These are phyloP conservation scores for Leucoagaricus sp. DNA, from an alignment of 1,284 basidiomycete genomes.

Conservation along the genomic window DNA sequence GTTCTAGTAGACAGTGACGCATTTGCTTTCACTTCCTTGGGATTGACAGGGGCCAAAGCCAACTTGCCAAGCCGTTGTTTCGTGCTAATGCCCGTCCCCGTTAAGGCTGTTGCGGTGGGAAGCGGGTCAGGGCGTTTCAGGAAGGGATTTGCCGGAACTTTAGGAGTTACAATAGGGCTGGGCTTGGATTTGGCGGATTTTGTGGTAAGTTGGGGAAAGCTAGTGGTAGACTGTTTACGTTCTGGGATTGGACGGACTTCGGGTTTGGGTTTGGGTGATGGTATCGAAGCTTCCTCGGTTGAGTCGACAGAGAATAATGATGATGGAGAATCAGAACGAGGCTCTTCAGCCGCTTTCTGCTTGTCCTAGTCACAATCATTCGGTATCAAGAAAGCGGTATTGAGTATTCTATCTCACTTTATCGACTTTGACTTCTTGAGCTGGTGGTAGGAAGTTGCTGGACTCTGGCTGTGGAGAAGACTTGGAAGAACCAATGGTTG, in stretches of 20 bases:
- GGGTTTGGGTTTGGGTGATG: neutral
- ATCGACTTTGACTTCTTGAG: neutral
- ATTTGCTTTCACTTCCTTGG: conserved; percentile 24
- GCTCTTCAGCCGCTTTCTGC: conserved; percentile 12
- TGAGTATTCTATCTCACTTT: neutral
- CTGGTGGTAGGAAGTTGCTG: neutral
- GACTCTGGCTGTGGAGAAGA: neutral
- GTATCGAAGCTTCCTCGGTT: neutral
- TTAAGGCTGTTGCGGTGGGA: conserved; percentile 17
- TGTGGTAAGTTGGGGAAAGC: neutral
- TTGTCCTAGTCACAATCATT: conserved; percentile 9
- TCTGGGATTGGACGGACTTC: neutral
- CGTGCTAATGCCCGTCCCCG: conserved; percentile 42
- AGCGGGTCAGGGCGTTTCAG: conserved; percentile 18
- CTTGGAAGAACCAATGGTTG: neutral
- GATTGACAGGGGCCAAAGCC: conserved; percentile 33
- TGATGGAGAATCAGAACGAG: conserved; percentile 14
- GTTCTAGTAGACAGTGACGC: neutral
- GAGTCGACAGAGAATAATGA: conserved; percentile 29
- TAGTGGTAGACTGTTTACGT: neutral
- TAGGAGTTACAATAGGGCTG: conserved; percentile 15
- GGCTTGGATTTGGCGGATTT: conserved; percentile 12
- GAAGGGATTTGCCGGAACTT: conserved; percentile 23
- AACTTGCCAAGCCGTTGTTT: conserved; percentile 48
- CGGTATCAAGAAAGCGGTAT: neutral